Evolutionary conservation across 192 early-diverging fungal genomes (phyloP), one percentile per base, ranked within the genome.

Genomic region (Podila minutissima): DNA sequence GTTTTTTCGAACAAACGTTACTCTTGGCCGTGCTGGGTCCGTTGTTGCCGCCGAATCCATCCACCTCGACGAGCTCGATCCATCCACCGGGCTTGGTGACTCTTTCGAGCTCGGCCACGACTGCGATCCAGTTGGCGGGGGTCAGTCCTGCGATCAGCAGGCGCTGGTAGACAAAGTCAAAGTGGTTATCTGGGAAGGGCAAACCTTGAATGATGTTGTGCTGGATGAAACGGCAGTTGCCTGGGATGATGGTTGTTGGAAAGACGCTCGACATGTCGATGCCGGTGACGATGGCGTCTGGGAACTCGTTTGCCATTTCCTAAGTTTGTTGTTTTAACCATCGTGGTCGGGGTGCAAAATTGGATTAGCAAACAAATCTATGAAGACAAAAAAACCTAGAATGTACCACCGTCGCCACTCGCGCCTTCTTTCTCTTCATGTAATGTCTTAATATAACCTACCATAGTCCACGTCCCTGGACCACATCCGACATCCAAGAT

Each of bases 261-360:
- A 75, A 84, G 5, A 84, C 71, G 1, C 69, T 17, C 3, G 79
- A 72, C 26, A 88, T 86, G 48, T 89, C 88, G n/a, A 86, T 64
- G 4, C 86, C 88, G 53, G 78, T 63, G 53, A 89, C 70, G 11
- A 37, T 70, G 9, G 82, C 74, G 24, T 72, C 66, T n/a, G 85
- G 85, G 61, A 79, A 88, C 26, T 70, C 83, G 12, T 74, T 81
- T 33, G 88, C 85, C 69, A 89, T 83, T 62, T 89, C 86, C 82
- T 76, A 32, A 5, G 50, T 9, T 22, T 24, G 15, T 55, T 31
- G 50, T 28, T 12, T 24, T 24, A 24, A 60, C 26, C 28, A 31
- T 60, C 31, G 24, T 8, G 2, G 35, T 37, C 29, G 29, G 53
- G n/a, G 53, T n/a, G 53, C 1, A 26, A 9, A 24, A 22, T 5